Percentiles rank a stretch among this genome's conserved stretches.
These are phyloP conservation scores for Neotropicomus parvogracilis DNA, from an alignment of 1,284 basidiomycete species.

Conservation along the genomic window DNA sequence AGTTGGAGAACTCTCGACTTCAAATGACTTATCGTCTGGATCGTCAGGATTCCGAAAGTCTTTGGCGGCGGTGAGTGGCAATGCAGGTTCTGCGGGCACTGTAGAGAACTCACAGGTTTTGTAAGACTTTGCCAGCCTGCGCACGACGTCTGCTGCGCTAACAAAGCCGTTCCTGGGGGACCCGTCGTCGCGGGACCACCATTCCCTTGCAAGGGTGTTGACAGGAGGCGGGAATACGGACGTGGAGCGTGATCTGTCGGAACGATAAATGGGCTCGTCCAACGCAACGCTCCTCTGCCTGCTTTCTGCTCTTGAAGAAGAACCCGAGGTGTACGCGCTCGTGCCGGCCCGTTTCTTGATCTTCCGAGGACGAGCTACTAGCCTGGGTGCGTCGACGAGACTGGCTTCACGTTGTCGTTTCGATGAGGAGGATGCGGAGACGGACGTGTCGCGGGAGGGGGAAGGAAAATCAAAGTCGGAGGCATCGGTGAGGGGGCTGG, in stretches of 20 bases:
- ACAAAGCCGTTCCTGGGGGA: conserved; percentile 47
- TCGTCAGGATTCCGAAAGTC: conserved; percentile 65
- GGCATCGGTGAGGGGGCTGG: conserved; percentile 28
- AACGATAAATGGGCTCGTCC: conserved; percentile 33
- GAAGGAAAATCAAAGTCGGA: conserved; percentile 22
- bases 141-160: conserved; percentile 61
- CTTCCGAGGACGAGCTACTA: conserved; percentile 17
- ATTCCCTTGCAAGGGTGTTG: conserved; percentile 31
- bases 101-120: conserved; percentile 52
- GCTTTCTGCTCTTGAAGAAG: conserved; percentile 23
- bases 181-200: conserved; percentile 52
- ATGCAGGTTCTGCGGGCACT: background rate
- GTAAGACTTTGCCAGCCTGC: conserved; percentile 56
- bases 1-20: conserved; percentile 55
- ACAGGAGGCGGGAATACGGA: conserved; percentile 26
- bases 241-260: conserved; percentile 34
- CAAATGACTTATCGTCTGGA: conserved; percentile 54
- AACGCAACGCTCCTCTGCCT: conserved; percentile 26
- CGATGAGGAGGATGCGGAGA: conserved; percentile 27
- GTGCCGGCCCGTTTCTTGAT: conserved; percentile 27
- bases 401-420: conserved; percentile 26
- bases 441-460: conserved; percentile 23
- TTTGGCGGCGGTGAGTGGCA: conserved; percentile 26
- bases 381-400: conserved; percentile 1
- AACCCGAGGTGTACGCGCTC: conserved; percentile 15